Evolutionary conservation across 75 land plant genomes (phyloP).

Genomic region (Picea glauca): DNA sequence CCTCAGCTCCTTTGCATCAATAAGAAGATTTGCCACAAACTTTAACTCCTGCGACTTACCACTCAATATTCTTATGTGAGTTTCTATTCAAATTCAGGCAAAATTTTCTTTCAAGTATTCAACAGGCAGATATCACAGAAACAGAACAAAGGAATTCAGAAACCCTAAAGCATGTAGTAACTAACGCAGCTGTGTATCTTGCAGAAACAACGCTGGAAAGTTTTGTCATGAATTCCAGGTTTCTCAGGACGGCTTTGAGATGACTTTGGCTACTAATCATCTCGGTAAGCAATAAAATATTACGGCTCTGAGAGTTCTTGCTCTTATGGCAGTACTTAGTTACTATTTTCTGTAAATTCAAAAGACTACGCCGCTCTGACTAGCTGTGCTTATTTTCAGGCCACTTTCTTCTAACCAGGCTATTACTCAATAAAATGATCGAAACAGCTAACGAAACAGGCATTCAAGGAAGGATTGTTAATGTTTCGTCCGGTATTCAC

Average conservation of each 20-base stretch:
- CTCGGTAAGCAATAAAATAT: constrained; percentile 33
- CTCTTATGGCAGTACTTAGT: too few species aligned
- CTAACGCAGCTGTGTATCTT: not conserved
- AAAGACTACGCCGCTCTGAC: not conserved
- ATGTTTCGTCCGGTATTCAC: constrained; percentile 69
- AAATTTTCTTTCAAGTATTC: not conserved
- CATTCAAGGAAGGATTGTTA: constrained; percentile 72
- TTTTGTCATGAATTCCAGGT: constrained; percentile 40
- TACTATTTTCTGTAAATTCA: too few species aligned
- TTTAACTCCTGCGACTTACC: constrained; percentile 47
- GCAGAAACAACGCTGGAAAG: constrained; percentile 82
- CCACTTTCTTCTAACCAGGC: constrained; percentile 64
- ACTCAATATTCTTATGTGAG: constrained; percentile 77
- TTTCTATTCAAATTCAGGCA: not conserved
- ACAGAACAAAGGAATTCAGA: not conserved
- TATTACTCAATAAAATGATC: constrained; percentile 57
- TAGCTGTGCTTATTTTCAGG: constrained; percentile 31
- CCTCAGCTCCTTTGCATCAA: constrained; percentile 63
- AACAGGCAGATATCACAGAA: not conserved
- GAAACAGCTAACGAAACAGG: constrained; percentile 54
- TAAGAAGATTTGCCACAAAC: constrained; percentile 44
- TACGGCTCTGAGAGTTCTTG: too few species aligned
- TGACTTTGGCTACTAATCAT: constrained; percentile 78
- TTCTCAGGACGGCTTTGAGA: constrained; percentile 66
- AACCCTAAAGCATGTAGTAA: not conserved